These are phyloP conservation scores for Cyathus striatus DNA, from an alignment of 768 basidiomycete species.

Conservation along the genomic window DNA sequence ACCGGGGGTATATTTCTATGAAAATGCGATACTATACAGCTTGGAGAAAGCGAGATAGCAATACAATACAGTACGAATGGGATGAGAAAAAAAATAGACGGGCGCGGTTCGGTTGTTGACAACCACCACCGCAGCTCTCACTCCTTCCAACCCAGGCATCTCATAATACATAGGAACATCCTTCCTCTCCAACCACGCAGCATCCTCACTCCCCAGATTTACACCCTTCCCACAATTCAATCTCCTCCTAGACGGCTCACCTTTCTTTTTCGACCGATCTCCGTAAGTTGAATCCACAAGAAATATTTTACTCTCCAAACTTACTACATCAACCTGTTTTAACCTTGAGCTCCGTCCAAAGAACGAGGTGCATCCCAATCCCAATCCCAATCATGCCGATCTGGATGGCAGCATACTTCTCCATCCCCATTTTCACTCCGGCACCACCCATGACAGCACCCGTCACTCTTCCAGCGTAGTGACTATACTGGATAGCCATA, in stretches of 20 bases:
- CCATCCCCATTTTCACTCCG: constrained; percentile 56
- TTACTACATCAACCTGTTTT: constrained; percentile 61
- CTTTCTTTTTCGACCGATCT: no score
- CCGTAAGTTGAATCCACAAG: no score
- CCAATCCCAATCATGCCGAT: constrained; percentile 58
- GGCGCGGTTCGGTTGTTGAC: no score
- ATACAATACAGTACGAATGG: no score
- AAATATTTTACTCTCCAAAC: no score
- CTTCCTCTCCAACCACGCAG: constrained; percentile 64
- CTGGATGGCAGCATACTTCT: constrained; percentile 53
- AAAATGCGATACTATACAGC: no score
- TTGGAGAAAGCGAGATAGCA: no score
- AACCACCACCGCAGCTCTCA: no score
- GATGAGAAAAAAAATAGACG: no score
- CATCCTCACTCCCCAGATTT: constrained; percentile 60
- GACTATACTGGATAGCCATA: constrained; percentile 64
- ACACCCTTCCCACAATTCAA: constrained; percentile 65
- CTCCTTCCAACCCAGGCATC: constrained; percentile 41
- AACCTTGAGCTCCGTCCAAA: constrained; percentile 64
- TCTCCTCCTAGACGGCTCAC: constrained; percentile 48
- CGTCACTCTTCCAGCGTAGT: constrained; percentile 57
- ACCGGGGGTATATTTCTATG: no score
- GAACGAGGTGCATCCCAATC: constrained; percentile 41
- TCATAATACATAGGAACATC: constrained; percentile 77
- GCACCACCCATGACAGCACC: constrained; percentile 69